Evolutionary conservation across 2,329 filamentous ascomycete genomes (phyloP).

Genomic region (Alternaria dauci): DNA sequence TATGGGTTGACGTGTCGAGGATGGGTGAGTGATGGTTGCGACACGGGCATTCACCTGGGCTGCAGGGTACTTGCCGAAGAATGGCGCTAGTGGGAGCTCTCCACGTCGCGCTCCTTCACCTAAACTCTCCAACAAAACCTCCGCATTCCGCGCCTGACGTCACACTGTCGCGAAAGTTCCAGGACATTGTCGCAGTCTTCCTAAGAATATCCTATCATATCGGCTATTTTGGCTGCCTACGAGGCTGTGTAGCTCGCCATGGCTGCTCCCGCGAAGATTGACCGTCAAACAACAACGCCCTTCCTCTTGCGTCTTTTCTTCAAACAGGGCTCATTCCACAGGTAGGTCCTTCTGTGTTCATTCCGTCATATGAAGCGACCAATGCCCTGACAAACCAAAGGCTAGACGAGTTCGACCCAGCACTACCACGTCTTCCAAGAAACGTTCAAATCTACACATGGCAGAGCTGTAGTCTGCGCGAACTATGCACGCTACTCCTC

Average conservation of each 20-base stretch:
- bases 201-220: not conserved
- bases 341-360: constrained; percentile 52
- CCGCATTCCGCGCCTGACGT: constrained; percentile 7
- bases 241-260: constrained; percentile 33
- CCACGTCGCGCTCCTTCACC: constrained; percentile 25
- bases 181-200: not conserved
- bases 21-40: constrained; percentile 4
- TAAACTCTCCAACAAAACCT: not conserved
- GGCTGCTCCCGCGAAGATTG: constrained; percentile 56
- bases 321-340: constrained; percentile 75
- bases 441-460: constrained; percentile 87
- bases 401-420: constrained; percentile 71
- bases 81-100: constrained; percentile 32
- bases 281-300: constrained; percentile 76
- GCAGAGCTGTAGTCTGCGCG: constrained; percentile 79
- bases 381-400: constrained; percentile 52
- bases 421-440: constrained; percentile 65
- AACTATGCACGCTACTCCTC: constrained; percentile 80
- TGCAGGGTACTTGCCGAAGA: constrained; percentile 18
- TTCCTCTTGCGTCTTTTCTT: constrained; percentile 90
- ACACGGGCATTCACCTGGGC: constrained; percentile 15
- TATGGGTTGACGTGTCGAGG: not conserved
- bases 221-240: not conserved
- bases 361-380: not conserved
- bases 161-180: not conserved